Conservation (phyloP, 2,329 filamentous ascomycete species). For the Bipolaris bicolor region DNA sequence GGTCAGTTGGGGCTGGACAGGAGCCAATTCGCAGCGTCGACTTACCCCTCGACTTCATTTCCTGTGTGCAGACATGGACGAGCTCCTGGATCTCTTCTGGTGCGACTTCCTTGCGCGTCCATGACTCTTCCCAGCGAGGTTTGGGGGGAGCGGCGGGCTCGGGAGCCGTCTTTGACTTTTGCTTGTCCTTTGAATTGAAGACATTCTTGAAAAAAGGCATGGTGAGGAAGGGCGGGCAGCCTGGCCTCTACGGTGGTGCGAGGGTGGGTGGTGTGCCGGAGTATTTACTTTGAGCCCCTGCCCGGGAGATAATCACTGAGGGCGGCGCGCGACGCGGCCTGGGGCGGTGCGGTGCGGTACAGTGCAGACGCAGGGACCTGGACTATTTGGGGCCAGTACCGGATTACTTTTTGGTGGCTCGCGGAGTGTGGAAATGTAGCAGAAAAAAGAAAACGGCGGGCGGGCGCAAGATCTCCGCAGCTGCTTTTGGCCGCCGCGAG, state of each 20-base stretch:
- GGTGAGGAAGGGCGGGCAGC: slow-evolving; percentile 16
- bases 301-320: slow-evolving; percentile 20
- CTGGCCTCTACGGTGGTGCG: slow-evolving; percentile 20
- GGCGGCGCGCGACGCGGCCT: slow-evolving; percentile 18
- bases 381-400: slow-evolving; percentile 14
- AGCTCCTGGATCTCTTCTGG: slow-evolving; percentile 92
- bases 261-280: slow-evolving; percentile 11
- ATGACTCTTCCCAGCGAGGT: slow-evolving; percentile 86
- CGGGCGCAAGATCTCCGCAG: background rate
- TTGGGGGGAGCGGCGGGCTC: slow-evolving; percentile 60
- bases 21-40: slow-evolving; percentile 6
- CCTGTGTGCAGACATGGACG: slow-evolving; percentile 80
- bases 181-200: slow-evolving; percentile 46
- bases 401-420: slow-evolving; percentile 10
- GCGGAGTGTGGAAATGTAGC: background rate
- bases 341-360: slow-evolving; percentile 17
- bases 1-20: slow-evolving; percentile 23
- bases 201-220: slow-evolving; percentile 51
- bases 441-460: background rate
- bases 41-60: slow-evolving; percentile 92
- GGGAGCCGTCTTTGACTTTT: slow-evolving; percentile 37
- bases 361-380: slow-evolving; percentile 22
- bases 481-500: background rate
- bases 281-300: slow-evolving; percentile 29
- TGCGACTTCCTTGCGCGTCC: slow-evolving; percentile 79